These are phyloP conservation scores for Inga oerstediana DNA, from an alignment of 306 rosid genomes.

Conservation along the genomic window DNA sequence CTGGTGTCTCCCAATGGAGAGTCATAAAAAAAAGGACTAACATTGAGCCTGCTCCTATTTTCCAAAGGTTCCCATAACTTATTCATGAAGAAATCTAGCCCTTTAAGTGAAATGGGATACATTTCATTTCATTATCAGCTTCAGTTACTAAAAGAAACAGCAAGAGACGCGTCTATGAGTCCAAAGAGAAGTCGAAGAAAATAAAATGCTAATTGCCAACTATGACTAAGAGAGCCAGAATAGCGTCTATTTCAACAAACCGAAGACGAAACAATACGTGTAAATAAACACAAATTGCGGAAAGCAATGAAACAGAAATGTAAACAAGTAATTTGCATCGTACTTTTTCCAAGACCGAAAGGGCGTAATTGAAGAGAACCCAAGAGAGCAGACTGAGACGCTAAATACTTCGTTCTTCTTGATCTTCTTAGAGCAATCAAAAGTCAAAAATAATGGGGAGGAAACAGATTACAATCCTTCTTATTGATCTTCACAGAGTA, in stretches of 20 bases:
- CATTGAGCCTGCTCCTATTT: not conserved
- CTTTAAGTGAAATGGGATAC: not conserved
- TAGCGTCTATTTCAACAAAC: not conserved
- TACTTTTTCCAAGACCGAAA: not conserved
- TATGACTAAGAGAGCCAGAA: not conserved
- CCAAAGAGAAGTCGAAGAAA: not conserved
- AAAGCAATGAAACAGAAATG: conserved; percentile 2
- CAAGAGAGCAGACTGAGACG: not conserved
- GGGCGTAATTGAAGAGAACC: not conserved
- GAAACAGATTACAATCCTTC: not conserved
- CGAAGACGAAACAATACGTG: not conserved
- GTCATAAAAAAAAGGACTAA: not conserved
- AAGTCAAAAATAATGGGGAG: not conserved
- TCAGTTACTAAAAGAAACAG: not conserved
- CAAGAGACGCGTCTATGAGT: not conserved
- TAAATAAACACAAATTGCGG: not conserved
- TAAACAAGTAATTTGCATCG: conserved; percentile 5
- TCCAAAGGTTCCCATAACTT: not conserved
- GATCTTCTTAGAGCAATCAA: conserved; percentile 25
- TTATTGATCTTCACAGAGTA: not conserved
- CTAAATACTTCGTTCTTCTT: conserved; percentile 17
- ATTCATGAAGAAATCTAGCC: not conserved
- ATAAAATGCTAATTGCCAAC: not conserved
- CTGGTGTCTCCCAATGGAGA: not conserved
- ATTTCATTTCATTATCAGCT: not conserved